Percentiles rank a stretch among this genome's conserved stretches.
Conservation (phyloP, 805 yeast species). For the Cyberlindnera euphorbiiphila region DNA sequence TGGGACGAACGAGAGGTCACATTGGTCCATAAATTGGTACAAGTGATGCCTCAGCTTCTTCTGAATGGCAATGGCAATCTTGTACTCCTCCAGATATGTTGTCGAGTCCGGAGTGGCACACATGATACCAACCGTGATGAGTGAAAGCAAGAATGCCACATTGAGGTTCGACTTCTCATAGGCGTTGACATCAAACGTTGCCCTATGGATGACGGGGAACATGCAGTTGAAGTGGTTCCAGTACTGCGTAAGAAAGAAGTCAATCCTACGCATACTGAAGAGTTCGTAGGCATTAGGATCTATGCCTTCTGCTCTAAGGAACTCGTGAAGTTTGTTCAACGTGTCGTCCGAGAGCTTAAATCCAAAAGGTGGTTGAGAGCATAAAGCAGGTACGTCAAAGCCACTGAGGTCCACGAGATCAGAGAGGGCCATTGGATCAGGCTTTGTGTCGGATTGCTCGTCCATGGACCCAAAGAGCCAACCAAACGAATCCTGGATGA, state of each 20-base stretch:
- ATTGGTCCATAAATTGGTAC: slow-evolving; percentile 12
- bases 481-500: slow-evolving; percentile 22
- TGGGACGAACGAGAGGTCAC: slow-evolving; percentile 16
- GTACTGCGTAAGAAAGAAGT: slow-evolving; percentile 27
- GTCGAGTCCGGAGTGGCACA: slow-evolving; percentile 11
- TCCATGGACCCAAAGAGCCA: slow-evolving; percentile 25
- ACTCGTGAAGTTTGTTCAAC: slow-evolving; percentile 1
- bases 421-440: neutral
- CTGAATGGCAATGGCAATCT: slow-evolving; percentile 21
- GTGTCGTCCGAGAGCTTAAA: slow-evolving; percentile 6
- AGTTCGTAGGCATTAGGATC: neutral
- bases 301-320: slow-evolving; percentile 1
- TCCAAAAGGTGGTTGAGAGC: neutral
- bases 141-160: slow-evolving; percentile 15
- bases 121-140: slow-evolving; percentile 22
- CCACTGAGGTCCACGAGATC: slow-evolving; percentile 3
- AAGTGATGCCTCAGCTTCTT: slow-evolving; percentile 18
- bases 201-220: slow-evolving; percentile 39
- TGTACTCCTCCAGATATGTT: slow-evolving; percentile 5
- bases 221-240: slow-evolving; percentile 35
- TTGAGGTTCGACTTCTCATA: slow-evolving; percentile 4
- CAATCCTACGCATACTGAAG: slow-evolving; percentile 9
- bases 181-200: slow-evolving; percentile 27
- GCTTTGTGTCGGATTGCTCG: neutral
- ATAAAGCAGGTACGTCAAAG: neutral